These are phyloP conservation scores for Geotrichum klebahnii DNA, from an alignment of 1,139 yeast species.

Conservation along the genomic window DNA sequence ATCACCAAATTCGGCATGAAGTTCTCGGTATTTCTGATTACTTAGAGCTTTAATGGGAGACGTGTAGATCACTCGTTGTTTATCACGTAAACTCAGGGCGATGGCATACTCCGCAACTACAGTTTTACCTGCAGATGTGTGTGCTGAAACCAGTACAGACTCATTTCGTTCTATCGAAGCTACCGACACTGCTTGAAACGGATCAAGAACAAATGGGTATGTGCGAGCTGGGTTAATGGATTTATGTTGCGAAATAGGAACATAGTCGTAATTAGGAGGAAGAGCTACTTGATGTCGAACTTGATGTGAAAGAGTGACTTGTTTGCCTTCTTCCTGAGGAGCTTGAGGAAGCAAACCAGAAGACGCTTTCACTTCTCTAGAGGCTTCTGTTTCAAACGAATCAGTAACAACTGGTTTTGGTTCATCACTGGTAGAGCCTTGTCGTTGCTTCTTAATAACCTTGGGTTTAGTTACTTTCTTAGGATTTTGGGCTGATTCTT, in stretches of 20 bases:
- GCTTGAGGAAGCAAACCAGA: conserved; percentile 56
- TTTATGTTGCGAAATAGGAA: conserved; percentile 83
- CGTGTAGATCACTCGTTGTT: conserved; percentile 88
- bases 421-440: conserved; percentile 10
- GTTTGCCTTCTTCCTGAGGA: conserved; percentile 41
- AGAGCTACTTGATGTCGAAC: conserved; percentile 97
- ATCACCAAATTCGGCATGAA: conserved; percentile 78
- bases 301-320: conserved; percentile 78
- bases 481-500: background rate
- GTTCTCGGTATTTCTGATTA: conserved; percentile 88
- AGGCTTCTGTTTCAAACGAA: conserved; percentile 84
- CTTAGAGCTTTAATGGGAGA: conserved; percentile 91
- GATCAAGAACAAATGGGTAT: conserved; percentile 89
- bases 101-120: conserved; percentile 93
- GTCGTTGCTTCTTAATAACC: conserved; percentile 7
- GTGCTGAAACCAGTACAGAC: conserved; percentile 96
- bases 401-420: conserved; percentile 73
- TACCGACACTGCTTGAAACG: conserved; percentile 93
- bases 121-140: conserved; percentile 90
- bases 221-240: conserved; percentile 58
- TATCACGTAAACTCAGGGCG: conserved; percentile 84
- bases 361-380: conserved; percentile 78
- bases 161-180: conserved; percentile 92
- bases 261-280: conserved; percentile 84
- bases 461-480: background rate